A percentile compares a stretch with the other conserved stretches of the same genome.
Evolutionary conservation across 768 basidiomycete genomes (phyloP).

Genomic region (Mrakia gelida): DNA sequence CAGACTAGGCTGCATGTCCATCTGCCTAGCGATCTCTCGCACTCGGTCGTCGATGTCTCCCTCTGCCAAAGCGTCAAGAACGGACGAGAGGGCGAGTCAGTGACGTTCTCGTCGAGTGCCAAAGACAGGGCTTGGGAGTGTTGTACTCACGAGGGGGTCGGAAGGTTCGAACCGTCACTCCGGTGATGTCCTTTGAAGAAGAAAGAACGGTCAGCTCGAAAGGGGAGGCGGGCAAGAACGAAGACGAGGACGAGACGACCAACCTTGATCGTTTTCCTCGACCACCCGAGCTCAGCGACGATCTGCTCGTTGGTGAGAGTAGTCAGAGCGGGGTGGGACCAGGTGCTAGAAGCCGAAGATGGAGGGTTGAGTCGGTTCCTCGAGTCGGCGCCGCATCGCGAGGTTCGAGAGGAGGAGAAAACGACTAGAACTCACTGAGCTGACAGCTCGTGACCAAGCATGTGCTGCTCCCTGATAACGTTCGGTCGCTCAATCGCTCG

Average conservation of each 20-base stretch:
- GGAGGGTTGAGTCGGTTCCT: conserved; percentile 44
- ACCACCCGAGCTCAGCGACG: conserved; percentile 85
- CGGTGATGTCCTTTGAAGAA: background rate
- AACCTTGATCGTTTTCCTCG: conserved; percentile 77
- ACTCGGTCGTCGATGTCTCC: conserved; percentile 68
- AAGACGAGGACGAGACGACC: conserved; percentile 60
- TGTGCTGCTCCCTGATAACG: conserved; percentile 69
- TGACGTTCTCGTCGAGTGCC: too few relatives aligned
- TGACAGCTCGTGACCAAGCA: conserved; percentile 72
- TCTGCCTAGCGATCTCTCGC: conserved; percentile 71
- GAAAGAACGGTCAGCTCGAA: conserved; percentile 7
- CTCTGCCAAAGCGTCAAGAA: conserved; percentile 28
- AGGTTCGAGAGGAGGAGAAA: background rate
- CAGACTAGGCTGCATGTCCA: conserved; percentile 80
- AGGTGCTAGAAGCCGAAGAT: conserved; percentile 68
- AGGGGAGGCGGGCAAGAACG: conserved; percentile 65
- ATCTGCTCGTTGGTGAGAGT: conserved; percentile 72
- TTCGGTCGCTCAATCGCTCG: conserved; percentile 62
- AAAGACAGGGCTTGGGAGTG: too few relatives aligned
- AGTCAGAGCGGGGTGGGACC: conserved; percentile 61
- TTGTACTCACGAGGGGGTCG: too few relatives aligned
- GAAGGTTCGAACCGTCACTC: too few relatives aligned
- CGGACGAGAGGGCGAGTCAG: too few relatives aligned
- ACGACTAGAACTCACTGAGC: background rate
- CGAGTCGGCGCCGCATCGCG: background rate